These are phyloP conservation scores for Septoria linicola DNA, from an alignment of 2,329 filamentous ascomycete species.

Conservation along the genomic window DNA sequence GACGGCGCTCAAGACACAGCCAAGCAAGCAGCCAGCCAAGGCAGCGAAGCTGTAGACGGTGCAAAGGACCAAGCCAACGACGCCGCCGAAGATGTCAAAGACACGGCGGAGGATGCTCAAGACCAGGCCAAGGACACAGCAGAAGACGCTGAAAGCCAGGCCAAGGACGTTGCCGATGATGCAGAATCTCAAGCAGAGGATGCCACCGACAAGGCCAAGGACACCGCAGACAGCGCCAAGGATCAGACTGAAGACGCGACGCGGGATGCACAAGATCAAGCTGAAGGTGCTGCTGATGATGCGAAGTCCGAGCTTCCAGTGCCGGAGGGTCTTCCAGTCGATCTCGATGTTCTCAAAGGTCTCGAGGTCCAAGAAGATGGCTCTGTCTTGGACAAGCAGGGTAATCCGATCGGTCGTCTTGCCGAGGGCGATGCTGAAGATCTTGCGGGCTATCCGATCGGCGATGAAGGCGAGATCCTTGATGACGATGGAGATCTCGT, in stretches of 20 bases:
- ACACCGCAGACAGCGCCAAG: constrained; percentile 27
- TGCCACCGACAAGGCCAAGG: constrained; percentile 29
- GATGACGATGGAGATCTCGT: constrained; percentile 57
- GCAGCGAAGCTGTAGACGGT: constrained; percentile 20
- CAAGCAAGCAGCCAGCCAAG: constrained; percentile 10
- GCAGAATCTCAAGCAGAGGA: constrained; percentile 32
- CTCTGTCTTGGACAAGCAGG: constrained; percentile 52
- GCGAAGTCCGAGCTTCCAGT: constrained; percentile 36
- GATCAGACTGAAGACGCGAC: constrained; percentile 28
- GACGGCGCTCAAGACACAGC: constrained; percentile 13
- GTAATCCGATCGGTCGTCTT: constrained; percentile 50
- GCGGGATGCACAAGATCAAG: constrained; percentile 35
- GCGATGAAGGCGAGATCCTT: constrained; percentile 56
- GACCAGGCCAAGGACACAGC: constrained; percentile 32
- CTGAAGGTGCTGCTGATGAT: constrained; percentile 37
- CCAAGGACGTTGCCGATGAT: constrained; percentile 26
- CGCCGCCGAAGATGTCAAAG: constrained; percentile 21
- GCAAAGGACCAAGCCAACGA: constrained; percentile 24
- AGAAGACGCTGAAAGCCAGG: constrained; percentile 30
- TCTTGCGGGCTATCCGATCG: constrained; percentile 53
- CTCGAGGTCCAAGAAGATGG: constrained; percentile 57
- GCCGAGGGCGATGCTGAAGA: constrained; percentile 55
- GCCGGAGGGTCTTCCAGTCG: constrained; percentile 42
- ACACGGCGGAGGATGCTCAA: constrained; percentile 24
- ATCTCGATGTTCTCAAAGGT: constrained; percentile 50